Evolutionary conservation across 176 grass and related monocot genomes (phyloP).

Genomic region (Eremochloa ophiuroides): DNA sequence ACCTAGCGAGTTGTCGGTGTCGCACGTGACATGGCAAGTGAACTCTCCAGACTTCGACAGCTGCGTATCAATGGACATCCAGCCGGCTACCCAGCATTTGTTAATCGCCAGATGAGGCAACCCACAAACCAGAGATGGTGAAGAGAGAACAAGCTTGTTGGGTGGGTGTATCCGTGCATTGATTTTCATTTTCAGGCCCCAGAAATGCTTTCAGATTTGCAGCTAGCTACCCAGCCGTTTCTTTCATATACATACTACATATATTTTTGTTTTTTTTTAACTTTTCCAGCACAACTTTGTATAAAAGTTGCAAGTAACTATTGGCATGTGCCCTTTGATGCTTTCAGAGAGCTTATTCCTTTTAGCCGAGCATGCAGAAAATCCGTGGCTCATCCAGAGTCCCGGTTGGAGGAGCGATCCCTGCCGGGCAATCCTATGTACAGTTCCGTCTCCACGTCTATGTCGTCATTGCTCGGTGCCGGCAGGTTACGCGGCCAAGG

Average conservation of each 20-base stretch:
- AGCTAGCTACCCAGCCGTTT: background rate
- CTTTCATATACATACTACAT: background rate
- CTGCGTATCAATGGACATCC: background rate
- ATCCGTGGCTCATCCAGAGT: conserved; percentile 14
- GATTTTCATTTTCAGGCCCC: background rate
- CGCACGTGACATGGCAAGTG: background rate
- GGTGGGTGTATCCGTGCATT: background rate
- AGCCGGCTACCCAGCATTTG: background rate
- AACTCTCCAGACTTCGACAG: background rate
- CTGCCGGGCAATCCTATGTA: conserved; percentile 55
- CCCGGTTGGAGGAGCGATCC: conserved; percentile 15
- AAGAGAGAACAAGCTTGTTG: background rate
- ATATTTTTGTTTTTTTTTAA: background rate
- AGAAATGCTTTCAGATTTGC: background rate
- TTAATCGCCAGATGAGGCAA: background rate
- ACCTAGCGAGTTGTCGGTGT: background rate
- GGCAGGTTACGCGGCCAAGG: background rate
- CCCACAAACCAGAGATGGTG: background rate
- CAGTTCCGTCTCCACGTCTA: conserved; percentile 62
- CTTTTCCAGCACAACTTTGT: background rate
- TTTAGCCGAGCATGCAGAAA: background rate
- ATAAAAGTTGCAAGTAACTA: background rate
- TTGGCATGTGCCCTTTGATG: background rate
- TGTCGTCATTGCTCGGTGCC: background rate
- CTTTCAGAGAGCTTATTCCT: conserved; percentile 37